These are phyloP conservation scores for Penicillium riverlandense DNA, from an alignment of 495 filamentous ascomycete species.

Conservation along the genomic window DNA sequence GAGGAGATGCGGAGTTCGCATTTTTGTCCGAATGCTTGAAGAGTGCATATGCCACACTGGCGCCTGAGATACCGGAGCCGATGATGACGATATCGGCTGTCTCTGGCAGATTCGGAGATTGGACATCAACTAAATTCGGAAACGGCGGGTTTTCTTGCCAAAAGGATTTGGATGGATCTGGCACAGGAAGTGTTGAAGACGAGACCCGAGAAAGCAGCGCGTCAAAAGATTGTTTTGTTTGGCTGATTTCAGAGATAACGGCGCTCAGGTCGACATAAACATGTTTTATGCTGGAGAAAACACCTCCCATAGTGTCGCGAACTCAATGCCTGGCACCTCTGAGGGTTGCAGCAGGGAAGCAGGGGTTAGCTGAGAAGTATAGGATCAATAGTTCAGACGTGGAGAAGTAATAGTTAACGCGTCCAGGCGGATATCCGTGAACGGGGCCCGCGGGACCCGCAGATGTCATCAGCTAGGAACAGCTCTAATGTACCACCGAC, in stretches of 20 bases:
- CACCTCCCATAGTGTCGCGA: no score
- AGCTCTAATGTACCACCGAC: no score
- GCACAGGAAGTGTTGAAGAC: slow-evolving; percentile 29
- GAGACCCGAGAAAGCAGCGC: not conserved
- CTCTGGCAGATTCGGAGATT: slow-evolving; percentile 33
- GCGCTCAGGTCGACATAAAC: no score
- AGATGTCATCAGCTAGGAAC: no score
- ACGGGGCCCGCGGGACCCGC: no score
- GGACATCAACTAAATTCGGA: slow-evolving; percentile 42
- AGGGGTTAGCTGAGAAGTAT: no score
- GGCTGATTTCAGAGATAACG: not conserved
- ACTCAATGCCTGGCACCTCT: no score
- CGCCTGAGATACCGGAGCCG: slow-evolving; percentile 51
- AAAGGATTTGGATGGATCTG: slow-evolving; percentile 53
- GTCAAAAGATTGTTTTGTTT: not conserved
- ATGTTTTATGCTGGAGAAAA: no score
- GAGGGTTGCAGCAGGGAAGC: no score
- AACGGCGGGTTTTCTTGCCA: slow-evolving; percentile 52
- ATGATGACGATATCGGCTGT: slow-evolving; percentile 47
- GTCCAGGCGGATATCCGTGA: no score
- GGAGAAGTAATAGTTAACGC: no score
- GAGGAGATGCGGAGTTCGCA: slow-evolving; percentile 2
- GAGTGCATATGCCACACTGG: slow-evolving; percentile 49
- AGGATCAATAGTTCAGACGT: no score
- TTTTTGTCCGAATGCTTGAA: slow-evolving; percentile 19